Evolutionary conservation across 345 rosid species (phyloP), one percentile per base, ranked within the genome.

Genomic region (Camelina sativa): DNA sequence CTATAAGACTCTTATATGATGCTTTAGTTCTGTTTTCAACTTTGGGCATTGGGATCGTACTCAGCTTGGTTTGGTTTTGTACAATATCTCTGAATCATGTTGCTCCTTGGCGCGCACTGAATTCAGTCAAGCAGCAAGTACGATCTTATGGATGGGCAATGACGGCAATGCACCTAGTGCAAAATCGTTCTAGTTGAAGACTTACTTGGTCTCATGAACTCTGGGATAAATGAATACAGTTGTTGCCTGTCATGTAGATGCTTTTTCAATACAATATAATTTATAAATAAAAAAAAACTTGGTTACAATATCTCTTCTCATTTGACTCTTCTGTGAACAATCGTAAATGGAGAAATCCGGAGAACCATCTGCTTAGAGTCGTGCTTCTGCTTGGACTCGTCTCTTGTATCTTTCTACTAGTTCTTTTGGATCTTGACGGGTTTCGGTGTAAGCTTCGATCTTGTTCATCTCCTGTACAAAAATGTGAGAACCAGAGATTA

Each of bases 391-490:
- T 63, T 54, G 71, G 44, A 85, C 82, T 15, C 85, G 87, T 69
- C 25, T 81, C 80, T 84, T 86, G 79, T 74, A 83, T 76, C 65
- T 65, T 77, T 84, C 89, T 44, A 93, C 75, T n/a, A 86, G 75
- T 74, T 81, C 89, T 47, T 82, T 76, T 2, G 90, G 93, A 72
- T 91, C 88, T 38, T 74, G 37, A 35, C 85, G 80, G 55, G 97
- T 89, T 79, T 88, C 89, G 40, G 77, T 84, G 82, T 86, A 93
- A 73, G 84, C 96, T 74, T 86, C 88, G 15, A 76, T 87, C 67
- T 86, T 86, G 84, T 87, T 87, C 72, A 87, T 67, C 80, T 87
- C 95, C 97, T 89, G 77, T 62, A 57, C 7, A 66, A 66, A 16
- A 46, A 50, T 47, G 40, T 2, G 2, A 61, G 25, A 63, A n/a